Base-by-base conservation (phyloP, 441 rosid species). In the Kokia cookei region DNA sequence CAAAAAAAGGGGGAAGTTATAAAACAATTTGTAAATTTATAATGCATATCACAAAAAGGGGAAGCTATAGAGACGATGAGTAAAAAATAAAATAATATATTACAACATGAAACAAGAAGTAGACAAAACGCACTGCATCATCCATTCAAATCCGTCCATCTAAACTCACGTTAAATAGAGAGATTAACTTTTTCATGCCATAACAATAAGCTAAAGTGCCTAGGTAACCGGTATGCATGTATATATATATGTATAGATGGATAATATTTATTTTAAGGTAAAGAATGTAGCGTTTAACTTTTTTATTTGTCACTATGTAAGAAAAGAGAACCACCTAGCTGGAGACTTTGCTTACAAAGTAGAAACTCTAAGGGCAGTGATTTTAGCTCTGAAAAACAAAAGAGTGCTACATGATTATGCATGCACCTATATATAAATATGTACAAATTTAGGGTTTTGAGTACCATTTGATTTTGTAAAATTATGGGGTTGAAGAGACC, bases 11-110 rank as follows among this genome's bases (percentile, higher is more conserved):
- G 1, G 24, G 13, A 2, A 47, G 64, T 22, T 64, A 67, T 69
- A 77, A 77, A 76, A 63, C 78, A 73, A 81, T 80, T 80, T 80
- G 76, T 79, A 77, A 81, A 82, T 78, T 37, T 83, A 76, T 82
- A 63, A 59, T 73, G 75, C 77, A 58, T 55, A 72, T 62, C 48
- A 65, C 65, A 60, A 61, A 35, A 62, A 37, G 6, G 40, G 40
- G 40, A 37, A 37, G 40, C 40, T 37, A 19, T 19, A 19, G 22
- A 19, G 22, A 19, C 22, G 22, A 19, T 19, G 22, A 19, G 22
- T 19, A 19, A 19, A 19, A 19, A 19, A 19, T 19, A 19, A 19
- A 19, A 19, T 0, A 19, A 19, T 0, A 19, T 0, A 19, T 0
- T 19, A 0, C 22, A 19, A 19, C 22, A 19, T 19, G 22, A 19